Base-by-base conservation (phyloP, 2,329 filamentous ascomycete genomes). In the Colletotrichum karsti region DNA sequence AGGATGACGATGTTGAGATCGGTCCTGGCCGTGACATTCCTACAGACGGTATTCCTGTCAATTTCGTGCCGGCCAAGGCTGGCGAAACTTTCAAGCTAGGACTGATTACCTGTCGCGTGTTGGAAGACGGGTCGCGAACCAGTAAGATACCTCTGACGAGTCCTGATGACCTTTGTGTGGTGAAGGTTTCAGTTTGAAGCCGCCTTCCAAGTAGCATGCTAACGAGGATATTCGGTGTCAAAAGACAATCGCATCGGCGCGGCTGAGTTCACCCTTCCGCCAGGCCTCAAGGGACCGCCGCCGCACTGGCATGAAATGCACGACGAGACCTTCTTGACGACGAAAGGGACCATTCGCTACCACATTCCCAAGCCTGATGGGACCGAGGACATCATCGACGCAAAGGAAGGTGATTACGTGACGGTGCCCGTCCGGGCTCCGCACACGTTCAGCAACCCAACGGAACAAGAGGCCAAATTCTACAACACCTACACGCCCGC, bases 371-470 rank as follows among this genome's bases (percentile, higher is more conserved):
- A 54, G 50, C 50, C 50, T 15, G 30, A 54, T 37, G 50, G 50
- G 26, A 54, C 50, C 28, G 50, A 54, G 50, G 50, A 54, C 13
- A 54, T 35, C 7, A 54, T 54, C 26, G 50, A 54, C 13, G 50
- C 50, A 1, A 37, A 54, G 33, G 50, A 54, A 15, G 50, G 50
- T 22, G 50, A 54, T 22, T 37, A 54, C 35, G 28, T 74, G 8
- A 72, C 68, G 12, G 57, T 74, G 15, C 72, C 72, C 1, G 64
- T 74, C n/a, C 72, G 72, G 3, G 68, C 72, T 1, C 71, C 73
- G 9, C 73, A 74, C 59, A 72, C 65, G 48, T 74, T 74, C 50
- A 73, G 72, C 65, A 74, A 74, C 22, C 73, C 73, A 2, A 73
- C 72, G 37, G 71, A 73, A 7, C 71, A 72, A 10, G 72, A 74